phyloP scores from a whole-genome alignment of 805 yeast species.

The Wickerhamomyces canadensis region DNA sequence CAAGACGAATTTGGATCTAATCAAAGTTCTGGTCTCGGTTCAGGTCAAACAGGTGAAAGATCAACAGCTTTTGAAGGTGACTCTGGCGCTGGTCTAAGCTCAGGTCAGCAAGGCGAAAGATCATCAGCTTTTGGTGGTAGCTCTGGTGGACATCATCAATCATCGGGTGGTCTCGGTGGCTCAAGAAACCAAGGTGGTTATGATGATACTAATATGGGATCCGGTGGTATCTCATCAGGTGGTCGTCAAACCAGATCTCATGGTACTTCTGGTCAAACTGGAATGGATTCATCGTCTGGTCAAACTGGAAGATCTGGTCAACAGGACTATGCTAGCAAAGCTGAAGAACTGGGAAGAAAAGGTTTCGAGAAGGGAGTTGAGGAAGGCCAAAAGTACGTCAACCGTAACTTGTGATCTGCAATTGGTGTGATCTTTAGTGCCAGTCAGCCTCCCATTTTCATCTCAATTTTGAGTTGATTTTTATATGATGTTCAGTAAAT shows the following conservation, averaged over 20 bases:
- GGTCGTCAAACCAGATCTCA: conserved; percentile 25
- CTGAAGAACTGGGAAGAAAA: conserved; percentile 18
- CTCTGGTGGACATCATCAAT: background rate
- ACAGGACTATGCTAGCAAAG: conserved; percentile 11
- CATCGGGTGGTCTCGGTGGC: background rate
- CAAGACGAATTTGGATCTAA: background rate
- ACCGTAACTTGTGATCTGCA: conserved; percentile 20
- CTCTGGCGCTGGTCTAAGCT: no score
- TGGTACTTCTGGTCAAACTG: conserved; percentile 2
- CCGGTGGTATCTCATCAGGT: background rate
- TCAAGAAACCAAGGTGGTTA: background rate
- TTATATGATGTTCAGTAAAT: no score
- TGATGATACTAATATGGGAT: conserved; percentile 3
- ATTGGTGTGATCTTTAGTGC: no score
- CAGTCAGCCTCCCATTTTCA: no score
- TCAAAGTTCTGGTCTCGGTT: background rate
- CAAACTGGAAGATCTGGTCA: conserved; percentile 5
- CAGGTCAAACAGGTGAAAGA: background rate
- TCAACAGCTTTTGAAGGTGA: background rate
- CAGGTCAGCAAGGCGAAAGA: background rate
- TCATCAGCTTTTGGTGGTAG: background rate
- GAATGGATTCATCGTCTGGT: no score
- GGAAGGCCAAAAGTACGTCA: conserved; percentile 22
- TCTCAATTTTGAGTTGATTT: no score
- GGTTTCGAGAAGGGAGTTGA: conserved; percentile 18